Evolutionary conservation across 768 basidiomycete species (phyloP).

Genomic region (Asterophora parasitica): DNA sequence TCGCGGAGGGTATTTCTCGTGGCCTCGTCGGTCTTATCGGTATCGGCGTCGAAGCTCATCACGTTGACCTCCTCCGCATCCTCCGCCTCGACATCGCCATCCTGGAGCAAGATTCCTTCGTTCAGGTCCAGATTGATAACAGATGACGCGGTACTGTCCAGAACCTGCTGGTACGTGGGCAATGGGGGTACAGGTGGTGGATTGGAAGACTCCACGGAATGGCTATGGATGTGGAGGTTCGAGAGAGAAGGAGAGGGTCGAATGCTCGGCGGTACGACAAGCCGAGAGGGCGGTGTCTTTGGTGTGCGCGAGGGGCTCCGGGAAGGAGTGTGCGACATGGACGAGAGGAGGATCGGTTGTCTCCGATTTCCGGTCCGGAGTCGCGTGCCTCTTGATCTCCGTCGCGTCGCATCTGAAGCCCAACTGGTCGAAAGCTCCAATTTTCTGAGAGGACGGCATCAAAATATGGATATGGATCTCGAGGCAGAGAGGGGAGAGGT

Average conservation of each 20-base stretch:
- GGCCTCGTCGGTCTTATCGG: slow-evolving; percentile 43
- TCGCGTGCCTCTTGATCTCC: no score
- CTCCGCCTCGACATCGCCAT: slow-evolving; percentile 56
- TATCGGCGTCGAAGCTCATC: slow-evolving; percentile 35
- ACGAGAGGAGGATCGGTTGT: background rate
- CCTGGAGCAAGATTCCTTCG: slow-evolving; percentile 69
- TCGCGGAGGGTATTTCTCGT: slow-evolving; percentile 65
- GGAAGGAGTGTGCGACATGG: slow-evolving; percentile 28
- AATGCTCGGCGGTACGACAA: slow-evolving; percentile 45
- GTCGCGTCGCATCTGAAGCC: no score
- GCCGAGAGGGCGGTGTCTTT: slow-evolving; percentile 45
- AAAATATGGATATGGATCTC: background rate
- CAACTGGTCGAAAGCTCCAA: no score
- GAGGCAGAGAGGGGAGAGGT: slow-evolving; percentile 19
- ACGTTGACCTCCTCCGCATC: slow-evolving; percentile 52
- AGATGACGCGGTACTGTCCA: slow-evolving; percentile 70
- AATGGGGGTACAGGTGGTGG: slow-evolving; percentile 26
- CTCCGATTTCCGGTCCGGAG: no score
- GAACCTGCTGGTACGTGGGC: slow-evolving; percentile 24
- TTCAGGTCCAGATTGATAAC: slow-evolving; percentile 59
- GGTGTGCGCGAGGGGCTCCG: slow-evolving; percentile 11
- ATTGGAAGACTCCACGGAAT: slow-evolving; percentile 32
- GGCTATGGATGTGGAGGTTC: slow-evolving; percentile 51
- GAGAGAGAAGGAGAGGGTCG: slow-evolving; percentile 54
- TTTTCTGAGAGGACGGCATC: no score